Evolutionary conservation across 202 grass and related monocot species (phyloP), one percentile per base, ranked within the genome.

Genomic region (Brachypodium distachyon): DNA sequence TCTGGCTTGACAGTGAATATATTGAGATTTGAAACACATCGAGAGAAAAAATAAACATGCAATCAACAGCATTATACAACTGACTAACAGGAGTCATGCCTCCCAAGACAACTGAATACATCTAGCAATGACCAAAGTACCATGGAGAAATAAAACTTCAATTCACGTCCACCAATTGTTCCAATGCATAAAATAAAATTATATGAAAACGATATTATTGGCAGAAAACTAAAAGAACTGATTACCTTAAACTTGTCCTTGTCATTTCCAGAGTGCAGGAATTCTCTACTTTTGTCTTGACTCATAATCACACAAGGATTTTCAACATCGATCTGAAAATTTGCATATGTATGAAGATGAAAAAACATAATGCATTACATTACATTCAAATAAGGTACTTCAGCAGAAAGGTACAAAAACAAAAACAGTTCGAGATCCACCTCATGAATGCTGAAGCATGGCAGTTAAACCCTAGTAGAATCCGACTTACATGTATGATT

Each of bases 241-340:
- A 60, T 61, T 83, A 97, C 91, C 91, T 97, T 94, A 81, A 97
- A 97, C 56, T 92, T 97, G 55, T 97, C 91, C 74, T 63, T 97
- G 67, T 94, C 89, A 72, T 90, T 97, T 70, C 95, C 91, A 44
- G 91, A 97, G 88, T 97, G 95, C 42, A 97, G 86, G 72, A 97
- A 97, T 80, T 94, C 95, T 84, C 91, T 90, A 77, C 95, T 97
- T 83, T 94, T 97, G 82, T 97, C 95, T 81, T 97, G 95, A 59
- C 84, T 94, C 91, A 97, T 97, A 68, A 97, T 94, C 40, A 97
- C 95, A 86, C 95, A 97, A 73, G 95, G 91, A 84, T 97, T 97
- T 82, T 97, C 95, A 81, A 97, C 91, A 74, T 97, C 95, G 68
- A 97, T 94, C 95, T 97, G 89, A 59, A 86, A 78, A 74, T 32